phyloP scores from a whole-genome alignment of 306 rosid species.

The Quercus alba region DNA sequence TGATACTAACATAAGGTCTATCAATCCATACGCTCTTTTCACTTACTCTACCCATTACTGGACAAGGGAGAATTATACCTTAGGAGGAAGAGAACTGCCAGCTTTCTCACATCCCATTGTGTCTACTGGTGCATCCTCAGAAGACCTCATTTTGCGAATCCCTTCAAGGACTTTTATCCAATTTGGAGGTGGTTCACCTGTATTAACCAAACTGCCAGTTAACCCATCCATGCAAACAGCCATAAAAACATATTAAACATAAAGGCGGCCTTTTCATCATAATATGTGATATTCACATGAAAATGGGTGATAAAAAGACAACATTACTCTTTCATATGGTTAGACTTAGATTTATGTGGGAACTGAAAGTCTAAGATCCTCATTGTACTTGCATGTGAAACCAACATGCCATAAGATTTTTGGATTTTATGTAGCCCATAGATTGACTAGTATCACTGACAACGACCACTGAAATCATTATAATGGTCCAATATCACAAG shows the following conservation, averaged over 20 bases:
- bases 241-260: neutral
- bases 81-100: conserved; percentile 56
- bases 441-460: neutral
- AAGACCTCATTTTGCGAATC: conserved; percentile 66
- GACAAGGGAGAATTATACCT: conserved; percentile 43
- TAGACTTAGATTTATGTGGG: neutral
- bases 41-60: neutral
- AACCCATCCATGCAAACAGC: conserved; percentile 4
- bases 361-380: neutral
- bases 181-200: conserved; percentile 61
- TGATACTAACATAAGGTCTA: neutral
- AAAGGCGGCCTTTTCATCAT: neutral
- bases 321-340: neutral
- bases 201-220: conserved; percentile 19
- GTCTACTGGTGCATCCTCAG: conserved; percentile 84
- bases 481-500: neutral
- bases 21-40: neutral
- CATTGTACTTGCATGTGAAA: neutral
- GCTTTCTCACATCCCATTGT: conserved; percentile 58
- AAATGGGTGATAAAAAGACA: neutral
- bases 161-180: conserved; percentile 82
- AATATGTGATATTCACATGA: neutral
- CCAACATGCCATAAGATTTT: neutral
- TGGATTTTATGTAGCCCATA: neutral
- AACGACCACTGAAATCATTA: neutral